Evolutionary conservation across 179 eudicot genomes (phyloP).

Genomic region (Camellia oleifera): DNA sequence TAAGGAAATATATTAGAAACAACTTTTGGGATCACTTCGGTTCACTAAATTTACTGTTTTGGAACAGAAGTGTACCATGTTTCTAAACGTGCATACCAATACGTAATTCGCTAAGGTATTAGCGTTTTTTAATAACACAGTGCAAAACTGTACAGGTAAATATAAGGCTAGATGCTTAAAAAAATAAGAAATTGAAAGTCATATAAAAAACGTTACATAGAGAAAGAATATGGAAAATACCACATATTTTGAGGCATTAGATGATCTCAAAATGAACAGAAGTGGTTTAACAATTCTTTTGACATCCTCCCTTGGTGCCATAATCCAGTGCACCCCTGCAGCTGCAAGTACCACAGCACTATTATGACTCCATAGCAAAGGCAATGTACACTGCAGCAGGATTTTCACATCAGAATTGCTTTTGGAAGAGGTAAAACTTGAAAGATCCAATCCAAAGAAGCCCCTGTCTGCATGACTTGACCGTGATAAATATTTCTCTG

Average conservation of each 20-base stretch:
- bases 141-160: neutral
- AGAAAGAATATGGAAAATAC: slow-evolving; percentile 34
- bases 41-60: no score
- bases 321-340: slow-evolving; percentile 97
- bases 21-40: no score
- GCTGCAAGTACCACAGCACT: slow-evolving; percentile 99
- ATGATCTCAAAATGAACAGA: slow-evolving; percentile 84
- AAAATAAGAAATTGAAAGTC: neutral
- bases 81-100: no score
- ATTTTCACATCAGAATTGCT: slow-evolving; percentile 78
- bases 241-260: slow-evolving; percentile 85
- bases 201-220: neutral
- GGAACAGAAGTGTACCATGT: no score
- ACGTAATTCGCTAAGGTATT: no score
- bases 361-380: slow-evolving; percentile 96
- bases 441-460: slow-evolving; percentile 35
- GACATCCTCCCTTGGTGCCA: slow-evolving; percentile 81
- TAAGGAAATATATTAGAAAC: no score
- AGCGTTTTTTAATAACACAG: no score
- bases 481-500: slow-evolving; percentile 82
- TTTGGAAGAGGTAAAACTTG: slow-evolving; percentile 58
- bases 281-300: slow-evolving; percentile 83
- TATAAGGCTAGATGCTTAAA: neutral
- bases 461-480: slow-evolving; percentile 29
- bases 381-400: slow-evolving; percentile 82